Conservation (phyloP, 371 early-diverging fungal genomes). For the Chytridiales sp. region DNA sequence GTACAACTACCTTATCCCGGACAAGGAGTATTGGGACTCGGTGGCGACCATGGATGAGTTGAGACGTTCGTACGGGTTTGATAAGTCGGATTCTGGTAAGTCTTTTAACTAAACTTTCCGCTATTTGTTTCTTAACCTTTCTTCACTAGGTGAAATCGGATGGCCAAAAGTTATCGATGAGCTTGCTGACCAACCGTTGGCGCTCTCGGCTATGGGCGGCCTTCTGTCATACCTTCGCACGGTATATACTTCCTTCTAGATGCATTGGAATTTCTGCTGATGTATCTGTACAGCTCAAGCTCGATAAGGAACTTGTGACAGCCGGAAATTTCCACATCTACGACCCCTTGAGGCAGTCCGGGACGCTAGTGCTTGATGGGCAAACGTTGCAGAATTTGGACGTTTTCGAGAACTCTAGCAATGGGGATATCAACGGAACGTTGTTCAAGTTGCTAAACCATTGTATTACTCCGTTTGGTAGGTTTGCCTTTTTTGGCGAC, state of each 20-base stretch:
- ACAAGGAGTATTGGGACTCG: constrained; percentile 83
- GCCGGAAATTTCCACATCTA: constrained; percentile 77
- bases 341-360: constrained; percentile 43
- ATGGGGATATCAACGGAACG: constrained; percentile 77
- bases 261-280: background rate
- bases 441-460: constrained; percentile 85
- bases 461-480: constrained; percentile 84
- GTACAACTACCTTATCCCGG: constrained; percentile 72
- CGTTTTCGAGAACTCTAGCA: constrained; percentile 82
- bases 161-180: constrained; percentile 49
- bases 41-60: constrained; percentile 69
- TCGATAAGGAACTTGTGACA: constrained; percentile 82
- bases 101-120: no score
- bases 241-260: constrained; percentile 14
- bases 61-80: constrained; percentile 66
- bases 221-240: constrained; percentile 47
- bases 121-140: no score
- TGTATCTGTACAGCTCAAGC: constrained; percentile 56
- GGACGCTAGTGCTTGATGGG: constrained; percentile 92
- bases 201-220: constrained; percentile 71
- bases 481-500: constrained; percentile 10
- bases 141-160: no score
- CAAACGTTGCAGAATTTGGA: constrained; percentile 93
- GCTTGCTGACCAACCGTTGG: constrained; percentile 34
- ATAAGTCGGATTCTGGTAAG: no score